Base-by-base conservation (phyloP, 2,329 filamentous ascomycete genomes). In the Alternaria consortialis region DNA sequence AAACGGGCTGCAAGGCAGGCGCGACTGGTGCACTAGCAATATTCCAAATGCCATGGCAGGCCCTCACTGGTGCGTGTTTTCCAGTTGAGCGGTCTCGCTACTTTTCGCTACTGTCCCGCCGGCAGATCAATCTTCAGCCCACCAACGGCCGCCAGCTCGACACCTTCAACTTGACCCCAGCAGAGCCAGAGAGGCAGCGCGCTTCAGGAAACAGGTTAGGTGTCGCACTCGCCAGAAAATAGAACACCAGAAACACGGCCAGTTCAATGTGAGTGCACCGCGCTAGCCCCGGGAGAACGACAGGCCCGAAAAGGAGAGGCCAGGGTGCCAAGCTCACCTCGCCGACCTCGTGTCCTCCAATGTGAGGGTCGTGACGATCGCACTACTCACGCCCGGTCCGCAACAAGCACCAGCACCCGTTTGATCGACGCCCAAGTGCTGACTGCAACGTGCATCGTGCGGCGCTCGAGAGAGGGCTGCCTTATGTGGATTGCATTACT, bases 321-420 rank as follows among this genome's bases (percentile, higher is more conserved):
- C n/a, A 31, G 54, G 31, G 43, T 51, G 72, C 73, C 72, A 75
- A 75, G 73, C 31, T 44, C 42, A 74, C 71, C 69, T 77, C 76
- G 76, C 74, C 76, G 76, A 78, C 75, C 74, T 77, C 65, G 64
- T 67, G 63, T 65, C 60, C 64, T 67, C 65, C 67, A 71, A 59
- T 61, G 63, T 51, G 60, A 69, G 61, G 64, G 61, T 60, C 67
- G 67, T 66, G 74, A 67, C 70, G 74, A 77, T 77, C 73, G 64
- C 73, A 67, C 65, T 57, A 74, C 72, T 62, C 68, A 63, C 59
- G 69, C 70, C 72, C 68, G 68, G 74, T 63, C 68, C 71, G 66
- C 65, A 64, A 62, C 69, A 69, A 69, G 74, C 72, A 73, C 74
- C 71, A 74, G 70, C 73, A 70, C 73, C 75, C 76, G 76, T 77